phyloP scores from a whole-genome alignment of 305 asterid species.

The Withania somnifera region DNA sequence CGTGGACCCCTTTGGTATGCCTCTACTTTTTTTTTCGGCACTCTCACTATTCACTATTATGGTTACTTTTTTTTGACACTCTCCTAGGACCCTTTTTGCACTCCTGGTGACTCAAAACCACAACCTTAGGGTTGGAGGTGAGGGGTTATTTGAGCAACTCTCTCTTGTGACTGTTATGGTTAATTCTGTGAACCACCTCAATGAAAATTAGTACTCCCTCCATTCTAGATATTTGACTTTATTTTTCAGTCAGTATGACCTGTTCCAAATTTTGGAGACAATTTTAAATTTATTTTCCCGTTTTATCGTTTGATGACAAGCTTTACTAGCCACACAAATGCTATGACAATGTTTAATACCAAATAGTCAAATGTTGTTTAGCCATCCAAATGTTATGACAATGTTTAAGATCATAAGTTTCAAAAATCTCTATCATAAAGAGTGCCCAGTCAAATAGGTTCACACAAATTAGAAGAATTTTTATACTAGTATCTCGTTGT shows the following conservation, averaged over 20 bases:
- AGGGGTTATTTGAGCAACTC: no score
- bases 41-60: background rate
- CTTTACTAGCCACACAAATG: background rate
- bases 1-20: constrained; percentile 92
- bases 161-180: background rate
- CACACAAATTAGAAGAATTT: background rate
- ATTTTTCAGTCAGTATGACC: background rate
- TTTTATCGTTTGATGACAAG: background rate
- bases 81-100: no score
- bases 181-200: background rate
- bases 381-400: background rate
- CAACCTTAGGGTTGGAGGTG: no score
- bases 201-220: background rate
- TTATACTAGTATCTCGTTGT: background rate
- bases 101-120: no score
- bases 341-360: background rate
- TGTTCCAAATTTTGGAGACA: background rate
- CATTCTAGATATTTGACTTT: background rate
- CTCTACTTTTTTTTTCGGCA: background rate
- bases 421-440: background rate
- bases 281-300: background rate
- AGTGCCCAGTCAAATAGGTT: background rate
- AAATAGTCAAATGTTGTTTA: background rate
- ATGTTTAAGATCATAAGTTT: background rate
- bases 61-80: no score